phyloP scores from a whole-genome alignment of 2,329 filamentous ascomycete genomes.

The Neofusicoccum umdonicola region DNA sequence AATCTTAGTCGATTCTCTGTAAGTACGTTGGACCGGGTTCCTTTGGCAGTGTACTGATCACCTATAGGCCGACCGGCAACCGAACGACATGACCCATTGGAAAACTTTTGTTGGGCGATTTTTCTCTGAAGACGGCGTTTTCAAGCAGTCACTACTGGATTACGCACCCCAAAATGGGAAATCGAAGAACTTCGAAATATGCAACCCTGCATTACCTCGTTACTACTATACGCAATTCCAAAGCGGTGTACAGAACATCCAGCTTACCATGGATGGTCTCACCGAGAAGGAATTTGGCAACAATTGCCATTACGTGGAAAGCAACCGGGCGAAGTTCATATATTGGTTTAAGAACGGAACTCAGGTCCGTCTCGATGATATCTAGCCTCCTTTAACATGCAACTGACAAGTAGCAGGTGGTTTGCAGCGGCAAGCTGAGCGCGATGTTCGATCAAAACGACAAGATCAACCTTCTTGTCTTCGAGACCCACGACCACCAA shows the following conservation, averaged over 20 bases:
- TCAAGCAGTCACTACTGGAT: conserved; percentile 68
- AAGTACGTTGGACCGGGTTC: conserved; percentile 36
- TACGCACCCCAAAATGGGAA: conserved; percentile 44
- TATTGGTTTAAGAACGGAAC: conserved; percentile 86
- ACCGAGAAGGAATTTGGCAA: conserved; percentile 57
- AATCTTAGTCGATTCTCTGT: conserved; percentile 56
- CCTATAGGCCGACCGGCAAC: conserved; percentile 37
- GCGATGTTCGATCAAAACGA: conserved; percentile 77
- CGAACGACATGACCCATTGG: conserved; percentile 74
- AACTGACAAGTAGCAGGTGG: conserved; percentile 55
- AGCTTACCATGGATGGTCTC: conserved; percentile 75
- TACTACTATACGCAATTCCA: conserved; percentile 90
- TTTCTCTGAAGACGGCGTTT: conserved; percentile 74
- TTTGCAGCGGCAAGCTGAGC: conserved; percentile 72
- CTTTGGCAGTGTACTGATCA: background rate
- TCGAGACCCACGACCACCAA: conserved; percentile 71
- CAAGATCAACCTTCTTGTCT: conserved; percentile 82
- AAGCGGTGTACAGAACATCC: conserved; percentile 80
- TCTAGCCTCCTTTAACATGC: background rate
- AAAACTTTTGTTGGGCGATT: conserved; percentile 74
- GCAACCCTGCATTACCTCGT: conserved; percentile 74
- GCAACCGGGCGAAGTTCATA: conserved; percentile 73
- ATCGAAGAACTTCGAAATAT: conserved; percentile 83
- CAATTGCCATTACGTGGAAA: conserved; percentile 72
- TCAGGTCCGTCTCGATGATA: conserved; percentile 59